A percentile compares a stretch with the other conserved stretches of the same genome.
Evolutionary conservation across 768 basidiomycete genomes (phyloP).

Genomic region (Leucogyrophana mollusca): DNA sequence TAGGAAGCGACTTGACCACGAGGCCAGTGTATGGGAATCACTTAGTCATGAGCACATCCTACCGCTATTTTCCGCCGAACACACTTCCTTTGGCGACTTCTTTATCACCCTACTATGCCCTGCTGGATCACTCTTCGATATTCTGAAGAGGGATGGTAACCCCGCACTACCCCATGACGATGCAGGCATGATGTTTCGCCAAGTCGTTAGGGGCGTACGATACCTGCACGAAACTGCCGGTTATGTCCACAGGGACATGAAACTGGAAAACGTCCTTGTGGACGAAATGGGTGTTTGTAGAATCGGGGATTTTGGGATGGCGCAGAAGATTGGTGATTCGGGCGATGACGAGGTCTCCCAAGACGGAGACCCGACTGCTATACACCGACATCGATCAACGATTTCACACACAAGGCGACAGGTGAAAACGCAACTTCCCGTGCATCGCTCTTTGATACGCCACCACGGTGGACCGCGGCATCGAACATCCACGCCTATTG

Average conservation of each 20-base stretch:
- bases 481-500: constrained; percentile 44
- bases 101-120: constrained; percentile 85
- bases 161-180: constrained; percentile 76
- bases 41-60: constrained; percentile 85
- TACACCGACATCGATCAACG: constrained; percentile 26
- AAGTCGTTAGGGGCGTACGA: constrained; percentile 78
- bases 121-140: constrained; percentile 82
- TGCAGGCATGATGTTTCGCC: constrained; percentile 81
- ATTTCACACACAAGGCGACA: constrained; percentile 20
- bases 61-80: constrained; percentile 69
- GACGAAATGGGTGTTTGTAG: constrained; percentile 87
- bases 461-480: constrained; percentile 46
- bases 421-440: constrained; percentile 21
- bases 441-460: constrained; percentile 35
- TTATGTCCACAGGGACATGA: constrained; percentile 91
- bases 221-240: constrained; percentile 79
- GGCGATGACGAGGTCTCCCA: constrained; percentile 33
- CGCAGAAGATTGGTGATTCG: constrained; percentile 57
- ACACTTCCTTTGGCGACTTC: constrained; percentile 65
- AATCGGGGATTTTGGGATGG: constrained; percentile 84
- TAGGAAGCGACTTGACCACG: constrained; percentile 62
- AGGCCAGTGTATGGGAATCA: constrained; percentile 70
- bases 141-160: constrained; percentile 66
- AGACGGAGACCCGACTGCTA: constrained; percentile 6
- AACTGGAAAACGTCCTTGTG: constrained; percentile 94